Percentiles rank a stretch among this genome's conserved stretches.
Evolutionary conservation across 148 eudicot genomes (phyloP).

Genomic region (Chenopodium suecicum): DNA sequence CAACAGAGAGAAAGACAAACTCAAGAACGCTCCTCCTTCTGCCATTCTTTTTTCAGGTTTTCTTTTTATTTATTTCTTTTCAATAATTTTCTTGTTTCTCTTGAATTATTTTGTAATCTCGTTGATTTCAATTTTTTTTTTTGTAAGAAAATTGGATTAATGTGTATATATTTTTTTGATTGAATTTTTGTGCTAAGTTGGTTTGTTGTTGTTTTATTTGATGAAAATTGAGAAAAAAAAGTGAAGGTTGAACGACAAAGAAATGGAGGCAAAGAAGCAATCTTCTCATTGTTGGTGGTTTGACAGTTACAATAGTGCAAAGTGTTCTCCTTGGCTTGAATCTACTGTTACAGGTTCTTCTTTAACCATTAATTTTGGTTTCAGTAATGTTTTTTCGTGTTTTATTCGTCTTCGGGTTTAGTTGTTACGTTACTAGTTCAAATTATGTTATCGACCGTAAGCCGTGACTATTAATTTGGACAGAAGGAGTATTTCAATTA

Average conservation of each 20-base stretch:
- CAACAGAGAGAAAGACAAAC: not conserved
- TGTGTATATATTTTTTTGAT: not conserved
- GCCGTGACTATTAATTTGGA: too few relatives aligned
- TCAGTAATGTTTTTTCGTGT: not conserved
- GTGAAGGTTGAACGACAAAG: conserved; percentile 20
- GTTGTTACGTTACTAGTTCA: not conserved
- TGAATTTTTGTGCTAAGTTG: not conserved
- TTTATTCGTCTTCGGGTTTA: not conserved
- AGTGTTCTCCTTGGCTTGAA: conserved; percentile 67
- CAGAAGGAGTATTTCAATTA: too few relatives aligned
- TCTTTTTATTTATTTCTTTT: not conserved
- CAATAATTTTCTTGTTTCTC: not conserved
- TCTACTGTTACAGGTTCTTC: conserved; percentile 63
- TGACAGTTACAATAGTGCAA: conserved; percentile 48
- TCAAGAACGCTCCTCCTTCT: not conserved
- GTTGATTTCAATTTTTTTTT: not conserved
- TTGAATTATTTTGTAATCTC: not conserved
- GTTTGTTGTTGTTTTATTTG: not conserved
- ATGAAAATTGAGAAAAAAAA: conserved; percentile 13
- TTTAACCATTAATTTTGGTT: not conserved
- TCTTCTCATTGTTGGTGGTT: conserved; percentile 73
- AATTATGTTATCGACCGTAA: not conserved
- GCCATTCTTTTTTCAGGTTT: conserved; percentile 15
- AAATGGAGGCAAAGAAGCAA: conserved; percentile 35
- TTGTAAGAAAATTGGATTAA: not conserved